Conservation (phyloP, 208 protist species). For the Tetramitus jugosus region DNA sequence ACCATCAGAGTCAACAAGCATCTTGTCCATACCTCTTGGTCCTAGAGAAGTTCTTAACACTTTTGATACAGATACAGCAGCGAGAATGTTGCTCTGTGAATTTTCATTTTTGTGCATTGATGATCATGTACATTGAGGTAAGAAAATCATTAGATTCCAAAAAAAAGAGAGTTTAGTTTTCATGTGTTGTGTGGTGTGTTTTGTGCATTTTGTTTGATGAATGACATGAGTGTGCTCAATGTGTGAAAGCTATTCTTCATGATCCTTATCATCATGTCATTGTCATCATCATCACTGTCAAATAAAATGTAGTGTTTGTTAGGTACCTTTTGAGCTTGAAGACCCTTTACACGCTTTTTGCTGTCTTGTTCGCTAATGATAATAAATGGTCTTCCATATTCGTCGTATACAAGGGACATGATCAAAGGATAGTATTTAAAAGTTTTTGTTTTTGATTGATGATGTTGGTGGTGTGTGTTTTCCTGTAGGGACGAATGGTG, state of each 20-base stretch:
- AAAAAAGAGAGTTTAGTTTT: no score
- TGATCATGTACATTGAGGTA: no score
- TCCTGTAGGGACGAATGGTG: no score
- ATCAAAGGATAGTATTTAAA: no score
- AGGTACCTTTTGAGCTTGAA: slow-evolving; percentile 90
- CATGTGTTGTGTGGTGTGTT: background rate
- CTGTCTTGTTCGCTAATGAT: slow-evolving; percentile 93
- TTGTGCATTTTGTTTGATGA: background rate
- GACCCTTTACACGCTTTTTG: slow-evolving; percentile 85
- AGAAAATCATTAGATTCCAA: no score
- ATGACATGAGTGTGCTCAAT: background rate
- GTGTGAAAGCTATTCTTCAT: slow-evolving; percentile 2
- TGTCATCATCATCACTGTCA: no score
- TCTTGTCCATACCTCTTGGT: slow-evolving; percentile 93
- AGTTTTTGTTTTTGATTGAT: no score
- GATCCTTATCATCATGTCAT: no score
- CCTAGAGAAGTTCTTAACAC: slow-evolving; percentile 95
- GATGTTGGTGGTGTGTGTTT: no score
- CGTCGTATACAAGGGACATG: slow-evolving; percentile 96
- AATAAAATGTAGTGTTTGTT: no score
- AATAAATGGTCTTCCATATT: slow-evolving; percentile 98
- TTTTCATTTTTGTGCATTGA: background rate
- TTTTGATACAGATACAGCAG: slow-evolving; percentile 88
- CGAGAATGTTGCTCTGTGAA: slow-evolving; percentile 86
- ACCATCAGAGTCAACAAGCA: slow-evolving; percentile 94